Base-by-base conservation (phyloP, 78 protist species). In the Salpingoeca rosetta region DNA sequence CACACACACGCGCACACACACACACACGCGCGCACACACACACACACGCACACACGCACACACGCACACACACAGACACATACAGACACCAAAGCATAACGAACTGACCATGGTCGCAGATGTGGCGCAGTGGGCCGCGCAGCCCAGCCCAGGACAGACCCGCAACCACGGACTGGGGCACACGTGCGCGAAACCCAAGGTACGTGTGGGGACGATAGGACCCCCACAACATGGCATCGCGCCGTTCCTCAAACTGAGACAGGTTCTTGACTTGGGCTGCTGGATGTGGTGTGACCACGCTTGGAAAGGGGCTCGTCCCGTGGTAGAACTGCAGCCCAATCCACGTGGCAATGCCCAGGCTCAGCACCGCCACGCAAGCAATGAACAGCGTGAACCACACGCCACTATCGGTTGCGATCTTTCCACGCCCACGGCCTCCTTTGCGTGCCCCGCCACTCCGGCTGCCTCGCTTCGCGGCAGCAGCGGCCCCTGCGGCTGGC, bases 201-300 rank as follows among this genome's bases (percentile, higher is more conserved):
- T 77, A 77, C n/a, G 78, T 31, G 35, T 85, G 42, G 39, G 87
- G 87, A 3, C 87, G 27, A 44, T 85, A 85, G 44, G 87, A 39
- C 35, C 81, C 81, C 81, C 81, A 85, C 25, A 31, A 37, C 41
- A 77, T n/a, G n/a, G n/a, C n/a, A n/a, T n/a, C n/a, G n/a, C n/a
- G n/a, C n/a, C n/a, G n/a, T n/a, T n/a, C n/a, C n/a, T n/a, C n/a
- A n/a, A n/a, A n/a, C n/a, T n/a, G n/a, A n/a, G n/a, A n/a, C n/a
- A n/a, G n/a, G n/a, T n/a, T n/a, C n/a, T n/a, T n/a, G n/a, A n/a
- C n/a, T n/a, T n/a, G n/a, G n/a, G n/a, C n/a, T n/a, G n/a, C n/a
- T n/a, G n/a, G n/a, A n/a, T n/a, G n/a, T n/a, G n/a, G n/a, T n/a
- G n/a, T n/a, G n/a, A n/a, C n/a, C n/a, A n/a, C n/a, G n/a, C n/a